Evolutionary conservation across 306 rosid genomes (phyloP).

Genomic region (Fragaria vesca): DNA sequence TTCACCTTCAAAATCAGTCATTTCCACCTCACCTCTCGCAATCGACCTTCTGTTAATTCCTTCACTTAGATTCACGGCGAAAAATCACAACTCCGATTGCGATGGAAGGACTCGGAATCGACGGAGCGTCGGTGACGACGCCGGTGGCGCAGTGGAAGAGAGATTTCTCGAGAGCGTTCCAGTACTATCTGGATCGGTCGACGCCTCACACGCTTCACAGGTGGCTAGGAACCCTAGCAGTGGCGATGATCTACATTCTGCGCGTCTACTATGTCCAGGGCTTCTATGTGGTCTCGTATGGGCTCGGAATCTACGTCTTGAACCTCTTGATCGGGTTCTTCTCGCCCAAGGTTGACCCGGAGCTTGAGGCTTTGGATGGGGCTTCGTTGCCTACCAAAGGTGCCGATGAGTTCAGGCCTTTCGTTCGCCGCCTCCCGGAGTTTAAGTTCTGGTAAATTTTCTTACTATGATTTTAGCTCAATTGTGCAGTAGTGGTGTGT

Average conservation of each 20-base stretch:
- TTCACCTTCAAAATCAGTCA: neutral
- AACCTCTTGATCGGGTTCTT: constrained; percentile 69
- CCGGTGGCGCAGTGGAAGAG: constrained; percentile 16
- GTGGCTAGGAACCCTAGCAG: constrained; percentile 35
- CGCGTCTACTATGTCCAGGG: constrained; percentile 62
- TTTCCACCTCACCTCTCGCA: neutral
- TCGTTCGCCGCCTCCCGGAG: constrained; percentile 42
- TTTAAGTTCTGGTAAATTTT: constrained; percentile 37
- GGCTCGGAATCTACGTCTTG: constrained; percentile 58
- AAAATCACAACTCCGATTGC: too few relatives aligned
- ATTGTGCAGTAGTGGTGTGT: neutral
- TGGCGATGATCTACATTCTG: constrained; percentile 42
- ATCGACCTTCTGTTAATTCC: neutral
- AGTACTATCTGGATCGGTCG: constrained; percentile 61
- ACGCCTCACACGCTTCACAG: constrained; percentile 32
- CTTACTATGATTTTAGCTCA: neutral
- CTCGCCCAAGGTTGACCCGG: constrained; percentile 70
- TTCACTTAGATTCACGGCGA: neutral
- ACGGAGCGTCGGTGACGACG: neutral
- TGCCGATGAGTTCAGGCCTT: constrained; percentile 48
- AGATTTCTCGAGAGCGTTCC: constrained; percentile 41
- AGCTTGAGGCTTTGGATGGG: constrained; percentile 41
- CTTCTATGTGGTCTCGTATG: constrained; percentile 61
- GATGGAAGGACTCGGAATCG: constrained; percentile 22
- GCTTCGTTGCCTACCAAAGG: constrained; percentile 24